Base-by-base conservation (phyloP, 306 rosid genomes). In the Lathyrus sativus region DNA sequence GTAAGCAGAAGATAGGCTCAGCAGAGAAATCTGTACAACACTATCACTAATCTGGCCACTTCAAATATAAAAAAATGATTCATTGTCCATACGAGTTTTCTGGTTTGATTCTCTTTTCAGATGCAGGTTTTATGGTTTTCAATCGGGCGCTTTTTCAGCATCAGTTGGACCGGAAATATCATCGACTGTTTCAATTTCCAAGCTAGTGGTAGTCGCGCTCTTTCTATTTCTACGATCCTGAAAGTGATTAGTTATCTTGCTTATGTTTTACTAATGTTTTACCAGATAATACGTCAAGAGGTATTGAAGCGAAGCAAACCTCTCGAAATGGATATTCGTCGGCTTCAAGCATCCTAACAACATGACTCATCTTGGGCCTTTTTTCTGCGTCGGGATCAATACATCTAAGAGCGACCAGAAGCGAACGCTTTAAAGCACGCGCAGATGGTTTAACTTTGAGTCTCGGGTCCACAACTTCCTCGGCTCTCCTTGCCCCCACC, bases 291-390 rank as follows among this genome's bases (percentile, higher is more conserved):
- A 37, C 54, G 53, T 15, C 62, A 68, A 19, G 11, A 65, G 58
- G 44, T 53, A 66, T 24, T 13, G 65, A 65, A 69, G 49, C 50
- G 68, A 65, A 69, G 55, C 56, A 65, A 79, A 92, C 98, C 98
- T 92, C 96, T 24, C 85, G 96, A 44, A 78, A 77, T 57, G 95
- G 92, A 83, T 89, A 85, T 64, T 92, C 96, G 3, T 92, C 98
- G 35, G 86, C 90, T 88, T 92, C 98, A 0, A 92, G 89, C 96
- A 92, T 92, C 59, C 96, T 77, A 26, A 85, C 96, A 70, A 86
- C 93, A 72, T 92, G 98, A 79, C 93, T 82, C 98, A 92, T 92
- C 85, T 85, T 89, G 24, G 98, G 98, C 73, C 98, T 81, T 76
- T 88, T 92, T 10, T 85, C 87, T 11, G 96, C 72, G 71, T 89